These are phyloP conservation scores for Escovopsis sp. DNA, from an alignment of 2,329 filamentous ascomycete genomes.

Conservation along the genomic window DNA sequence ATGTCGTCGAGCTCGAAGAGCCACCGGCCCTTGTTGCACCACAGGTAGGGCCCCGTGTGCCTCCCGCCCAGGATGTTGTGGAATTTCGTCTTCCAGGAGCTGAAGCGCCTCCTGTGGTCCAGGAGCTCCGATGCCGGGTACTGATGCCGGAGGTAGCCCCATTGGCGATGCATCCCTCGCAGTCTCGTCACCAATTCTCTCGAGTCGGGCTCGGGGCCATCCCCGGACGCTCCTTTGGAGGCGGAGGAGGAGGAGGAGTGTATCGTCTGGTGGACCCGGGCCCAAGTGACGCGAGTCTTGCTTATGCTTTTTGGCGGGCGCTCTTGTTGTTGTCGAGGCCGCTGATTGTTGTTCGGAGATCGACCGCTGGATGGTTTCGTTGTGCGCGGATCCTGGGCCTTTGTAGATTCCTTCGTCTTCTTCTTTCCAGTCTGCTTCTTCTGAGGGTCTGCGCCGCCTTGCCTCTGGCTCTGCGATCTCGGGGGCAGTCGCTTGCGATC, in stretches of 20 bases:
- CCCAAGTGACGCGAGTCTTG: conserved; percentile 1
- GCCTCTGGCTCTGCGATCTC: too few relatives aligned
- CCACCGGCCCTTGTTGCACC: conserved; percentile 14
- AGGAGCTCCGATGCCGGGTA: conserved; percentile 10
- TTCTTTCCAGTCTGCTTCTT: too few relatives aligned
- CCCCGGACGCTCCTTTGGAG: background rate
- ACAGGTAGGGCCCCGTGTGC: conserved; percentile 11
- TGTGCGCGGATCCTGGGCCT: too few relatives aligned
- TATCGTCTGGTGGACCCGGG: conserved; percentile 1
- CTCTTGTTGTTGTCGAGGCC: too few relatives aligned
- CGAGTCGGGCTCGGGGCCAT: background rate
- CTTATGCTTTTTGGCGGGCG: too few relatives aligned
- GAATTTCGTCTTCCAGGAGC: conserved; percentile 17
- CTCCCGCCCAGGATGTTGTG: conserved; percentile 8
- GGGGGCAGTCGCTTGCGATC: too few relatives aligned
- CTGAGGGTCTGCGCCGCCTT: too few relatives aligned
- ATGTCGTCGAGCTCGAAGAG: conserved; percentile 16
- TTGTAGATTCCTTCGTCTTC: too few relatives aligned
- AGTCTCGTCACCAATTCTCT: background rate
- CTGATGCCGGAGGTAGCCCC: conserved; percentile 19
- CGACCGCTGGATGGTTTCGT: too few relatives aligned
- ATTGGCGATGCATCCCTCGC: conserved; percentile 13
- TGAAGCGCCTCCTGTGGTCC: conserved; percentile 12
- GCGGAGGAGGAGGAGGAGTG: background rate
- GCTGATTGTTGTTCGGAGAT: too few relatives aligned